phyloP scores from a whole-genome alignment of 2,329 filamentous ascomycete species.

The Talaromyces sp. region DNA sequence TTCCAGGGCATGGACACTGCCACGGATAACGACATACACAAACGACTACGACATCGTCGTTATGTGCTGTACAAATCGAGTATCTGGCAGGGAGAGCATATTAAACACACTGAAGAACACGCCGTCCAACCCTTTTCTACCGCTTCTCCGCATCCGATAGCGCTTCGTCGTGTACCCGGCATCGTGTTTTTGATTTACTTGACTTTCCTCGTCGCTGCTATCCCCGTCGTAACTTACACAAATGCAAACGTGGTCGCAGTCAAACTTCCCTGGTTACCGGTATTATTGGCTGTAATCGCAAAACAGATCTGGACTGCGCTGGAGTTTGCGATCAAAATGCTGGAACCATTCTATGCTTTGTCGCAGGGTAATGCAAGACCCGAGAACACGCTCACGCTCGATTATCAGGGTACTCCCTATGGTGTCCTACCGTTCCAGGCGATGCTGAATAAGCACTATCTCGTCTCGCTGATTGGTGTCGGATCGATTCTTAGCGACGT shows the following conservation, averaged over 20 bases:
- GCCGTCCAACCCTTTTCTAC: constrained; percentile 34
- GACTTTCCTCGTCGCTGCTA: constrained; percentile 34
- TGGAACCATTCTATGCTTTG: constrained; percentile 49
- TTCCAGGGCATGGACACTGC: constrained; percentile 47
- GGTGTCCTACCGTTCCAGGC: constrained; percentile 44
- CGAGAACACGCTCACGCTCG: constrained; percentile 45
- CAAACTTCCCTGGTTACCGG: constrained; percentile 45
- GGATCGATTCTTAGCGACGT: constrained; percentile 46
- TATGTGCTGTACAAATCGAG: constrained; percentile 51
- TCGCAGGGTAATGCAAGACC: constrained; percentile 43
- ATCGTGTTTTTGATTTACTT: constrained; percentile 42
- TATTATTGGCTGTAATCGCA: constrained; percentile 44
- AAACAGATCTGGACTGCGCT: constrained; percentile 48
- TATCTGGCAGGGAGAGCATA: constrained; percentile 51
- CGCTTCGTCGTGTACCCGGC: constrained; percentile 40
- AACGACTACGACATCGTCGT: constrained; percentile 43
- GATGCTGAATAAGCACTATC: constrained; percentile 42
- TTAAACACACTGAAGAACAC: constrained; percentile 30
- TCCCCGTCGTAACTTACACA: constrained; percentile 46
- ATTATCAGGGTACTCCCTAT: constrained; percentile 49
- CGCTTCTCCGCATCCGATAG: constrained; percentile 44
- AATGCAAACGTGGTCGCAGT: constrained; percentile 36
- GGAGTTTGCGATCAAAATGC: constrained; percentile 47
- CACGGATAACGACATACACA: constrained; percentile 43
- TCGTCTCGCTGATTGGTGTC: constrained; percentile 45